Percentiles rank a stretch among this genome's conserved stretches.
Evolutionary conservation across 169 alveolate species (phyloP).

Genomic region (Toxoplasma gondii): DNA sequence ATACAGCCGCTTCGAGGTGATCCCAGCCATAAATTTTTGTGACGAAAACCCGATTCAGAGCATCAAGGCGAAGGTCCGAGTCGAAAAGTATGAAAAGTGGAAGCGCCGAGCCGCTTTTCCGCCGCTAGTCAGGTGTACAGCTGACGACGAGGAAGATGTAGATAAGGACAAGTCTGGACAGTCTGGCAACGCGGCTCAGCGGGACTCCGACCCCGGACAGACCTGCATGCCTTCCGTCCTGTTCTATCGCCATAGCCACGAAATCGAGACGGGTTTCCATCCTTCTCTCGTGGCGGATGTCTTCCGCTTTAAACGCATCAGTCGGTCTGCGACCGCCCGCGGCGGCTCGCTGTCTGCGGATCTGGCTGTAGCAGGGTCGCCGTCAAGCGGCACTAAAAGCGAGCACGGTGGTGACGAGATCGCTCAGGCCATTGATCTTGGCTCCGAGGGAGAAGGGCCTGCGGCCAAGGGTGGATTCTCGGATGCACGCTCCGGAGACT

Average conservation of each 20-base stretch:
- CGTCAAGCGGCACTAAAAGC: background rate
- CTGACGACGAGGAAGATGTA: slow-evolving; percentile 15
- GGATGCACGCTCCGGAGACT: background rate
- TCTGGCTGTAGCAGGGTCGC: background rate
- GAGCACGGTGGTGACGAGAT: background rate
- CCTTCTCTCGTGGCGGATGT: slow-evolving; percentile 42
- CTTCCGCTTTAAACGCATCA: slow-evolving; percentile 6
- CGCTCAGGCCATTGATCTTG: background rate
- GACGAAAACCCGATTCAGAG: slow-evolving; percentile 64
- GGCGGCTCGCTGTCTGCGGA: background rate
- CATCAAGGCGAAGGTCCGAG: slow-evolving; percentile 42
- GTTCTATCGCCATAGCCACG: slow-evolving; percentile 39
- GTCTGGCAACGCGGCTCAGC: background rate
- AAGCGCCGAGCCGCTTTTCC: background rate
- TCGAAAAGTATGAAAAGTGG: slow-evolving; percentile 45
- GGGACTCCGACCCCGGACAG: background rate
- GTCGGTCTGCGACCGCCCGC: background rate
- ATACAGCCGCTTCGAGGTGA: slow-evolving; percentile 59
- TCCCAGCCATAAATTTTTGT: slow-evolving; percentile 54
- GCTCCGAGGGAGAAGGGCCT: background rate
- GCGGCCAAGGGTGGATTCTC: background rate
- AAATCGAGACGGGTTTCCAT: slow-evolving; percentile 37
- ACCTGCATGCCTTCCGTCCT: slow-evolving; percentile 7
- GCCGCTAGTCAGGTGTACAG: background rate
- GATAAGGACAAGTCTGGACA: background rate